Evolutionary conservation across 805 yeast genomes (phyloP).

Genomic region (Saturnispora silvae): DNA sequence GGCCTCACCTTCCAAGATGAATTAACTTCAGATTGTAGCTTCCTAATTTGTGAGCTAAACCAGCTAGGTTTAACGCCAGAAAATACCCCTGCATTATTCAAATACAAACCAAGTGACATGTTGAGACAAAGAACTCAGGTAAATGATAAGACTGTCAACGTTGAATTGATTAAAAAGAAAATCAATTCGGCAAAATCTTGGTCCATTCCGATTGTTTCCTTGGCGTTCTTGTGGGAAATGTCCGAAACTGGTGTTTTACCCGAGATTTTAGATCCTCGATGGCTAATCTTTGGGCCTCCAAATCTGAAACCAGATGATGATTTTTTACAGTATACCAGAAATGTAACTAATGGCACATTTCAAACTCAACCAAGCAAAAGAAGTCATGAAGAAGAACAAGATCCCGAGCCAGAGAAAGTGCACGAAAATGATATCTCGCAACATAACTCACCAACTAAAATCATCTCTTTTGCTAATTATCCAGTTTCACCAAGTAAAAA

Average conservation of each 20-base stretch:
- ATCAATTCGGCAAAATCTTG: constrained; percentile 48
- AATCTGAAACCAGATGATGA: constrained; percentile 16
- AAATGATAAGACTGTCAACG: constrained; percentile 24
- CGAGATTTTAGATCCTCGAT: constrained; percentile 33
- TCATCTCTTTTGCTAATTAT: background rate
- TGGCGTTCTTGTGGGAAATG: constrained; percentile 44
- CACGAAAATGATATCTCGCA: constrained; percentile 5
- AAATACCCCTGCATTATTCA: constrained; percentile 34
- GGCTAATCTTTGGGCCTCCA: constrained; percentile 44
- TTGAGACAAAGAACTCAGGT: constrained; percentile 10
- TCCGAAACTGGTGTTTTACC: constrained; percentile 30
- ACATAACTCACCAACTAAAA: constrained; percentile 7
- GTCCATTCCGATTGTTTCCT: constrained; percentile 47
- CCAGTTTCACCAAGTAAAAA: constrained; percentile 2
- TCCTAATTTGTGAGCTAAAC: constrained; percentile 44
- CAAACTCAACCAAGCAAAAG: constrained; percentile 9
- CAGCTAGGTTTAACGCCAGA: constrained; percentile 31
- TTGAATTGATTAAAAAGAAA: constrained; percentile 33
- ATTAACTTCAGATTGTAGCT: constrained; percentile 41
- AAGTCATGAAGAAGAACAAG: background rate
- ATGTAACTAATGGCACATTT: constrained; percentile 15
- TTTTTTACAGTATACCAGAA: constrained; percentile 16
- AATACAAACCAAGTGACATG: constrained; percentile 27
- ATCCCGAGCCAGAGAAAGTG: background rate
- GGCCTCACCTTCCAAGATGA: constrained; percentile 42